phyloP scores from a whole-genome alignment of 164 flowering plant species.

The Annona cherimola region DNA sequence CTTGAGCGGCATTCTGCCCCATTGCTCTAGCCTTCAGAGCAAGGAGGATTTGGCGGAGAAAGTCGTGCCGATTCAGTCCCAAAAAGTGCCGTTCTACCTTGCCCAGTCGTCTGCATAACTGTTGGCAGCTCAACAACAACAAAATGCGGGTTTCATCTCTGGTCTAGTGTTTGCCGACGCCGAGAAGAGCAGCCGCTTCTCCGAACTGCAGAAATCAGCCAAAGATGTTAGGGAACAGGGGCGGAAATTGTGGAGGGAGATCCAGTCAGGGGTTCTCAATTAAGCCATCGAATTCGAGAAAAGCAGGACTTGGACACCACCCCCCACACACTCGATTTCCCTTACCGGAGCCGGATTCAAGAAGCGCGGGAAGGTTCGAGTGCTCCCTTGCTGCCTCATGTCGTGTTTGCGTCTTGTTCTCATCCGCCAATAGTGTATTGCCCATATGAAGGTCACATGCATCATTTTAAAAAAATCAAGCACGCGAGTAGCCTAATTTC shows the following conservation, averaged over 20 bases:
- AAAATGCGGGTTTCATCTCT: slow-evolving; percentile 28
- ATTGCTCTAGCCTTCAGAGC: slow-evolving; percentile 24
- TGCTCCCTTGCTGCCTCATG: slow-evolving; percentile 77
- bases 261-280: slow-evolving; percentile 29
- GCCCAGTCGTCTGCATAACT: slow-evolving; percentile 4
- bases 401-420: slow-evolving; percentile 78
- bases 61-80: slow-evolving; percentile 43
- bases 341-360: slow-evolving; percentile 49
- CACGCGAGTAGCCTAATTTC: no score
- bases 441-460: slow-evolving; percentile 43
- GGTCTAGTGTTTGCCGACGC: slow-evolving; percentile 31
- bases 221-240: slow-evolving; percentile 55
- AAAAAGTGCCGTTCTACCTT: slow-evolving; percentile 22
- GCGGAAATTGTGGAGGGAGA: slow-evolving; percentile 45
- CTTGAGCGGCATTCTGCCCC: slow-evolving; percentile 15
- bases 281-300: not conserved
- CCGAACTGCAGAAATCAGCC: slow-evolving; percentile 51
- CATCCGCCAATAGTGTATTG: slow-evolving; percentile 63
- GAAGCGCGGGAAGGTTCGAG: slow-evolving; percentile 33
- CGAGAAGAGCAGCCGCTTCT: slow-evolving; percentile 24
- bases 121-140: not conserved
- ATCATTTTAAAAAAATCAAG: no score
- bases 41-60: slow-evolving; percentile 37
- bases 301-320: slow-evolving; percentile 7
- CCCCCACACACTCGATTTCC: slow-evolving; percentile 48